Conservation (phyloP, 345 rosid genomes). For the Linum usitatissimum region DNA sequence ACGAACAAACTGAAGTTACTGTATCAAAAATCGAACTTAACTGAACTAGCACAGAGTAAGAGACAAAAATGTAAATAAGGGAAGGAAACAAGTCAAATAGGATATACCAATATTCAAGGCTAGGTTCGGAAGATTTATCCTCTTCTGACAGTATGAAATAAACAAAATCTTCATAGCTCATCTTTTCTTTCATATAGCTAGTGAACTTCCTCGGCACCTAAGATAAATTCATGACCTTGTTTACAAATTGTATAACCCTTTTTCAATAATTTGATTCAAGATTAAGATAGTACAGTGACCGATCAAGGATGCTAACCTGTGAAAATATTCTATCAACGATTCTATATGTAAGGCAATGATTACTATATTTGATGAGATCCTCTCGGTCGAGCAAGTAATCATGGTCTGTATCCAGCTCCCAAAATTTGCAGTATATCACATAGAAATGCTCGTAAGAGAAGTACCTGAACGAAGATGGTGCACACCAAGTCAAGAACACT, state of each 20-base stretch:
- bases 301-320: slow-evolving; percentile 2
- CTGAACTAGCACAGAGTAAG: too few species aligned
- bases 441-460: slow-evolving; percentile 6
- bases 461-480: neutral
- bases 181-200: neutral
- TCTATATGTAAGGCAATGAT: neutral
- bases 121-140: slow-evolving; percentile 1
- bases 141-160: slow-evolving; percentile 3
- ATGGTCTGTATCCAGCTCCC: slow-evolving; percentile 9
- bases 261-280: neutral
- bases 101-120: slow-evolving; percentile 5
- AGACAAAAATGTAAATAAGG: too few species aligned
- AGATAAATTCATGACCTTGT: neutral
- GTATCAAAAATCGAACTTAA: too few species aligned
- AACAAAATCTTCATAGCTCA: slow-evolving; percentile 6
- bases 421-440: slow-evolving; percentile 5
- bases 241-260: neutral
- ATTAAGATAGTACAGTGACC: neutral
- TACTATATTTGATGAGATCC: slow-evolving; percentile 1
- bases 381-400: slow-evolving; percentile 2
- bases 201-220: neutral
- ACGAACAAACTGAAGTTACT: too few species aligned
- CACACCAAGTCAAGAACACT: neutral
- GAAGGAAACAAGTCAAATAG: too few species aligned
- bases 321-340: slow-evolving; percentile 8